Percentiles rank a stretch among this genome's conserved stretches.
phyloP scores from a whole-genome alignment of 495 filamentous ascomycete species.

The Aspergillus egyptiacus region DNA sequence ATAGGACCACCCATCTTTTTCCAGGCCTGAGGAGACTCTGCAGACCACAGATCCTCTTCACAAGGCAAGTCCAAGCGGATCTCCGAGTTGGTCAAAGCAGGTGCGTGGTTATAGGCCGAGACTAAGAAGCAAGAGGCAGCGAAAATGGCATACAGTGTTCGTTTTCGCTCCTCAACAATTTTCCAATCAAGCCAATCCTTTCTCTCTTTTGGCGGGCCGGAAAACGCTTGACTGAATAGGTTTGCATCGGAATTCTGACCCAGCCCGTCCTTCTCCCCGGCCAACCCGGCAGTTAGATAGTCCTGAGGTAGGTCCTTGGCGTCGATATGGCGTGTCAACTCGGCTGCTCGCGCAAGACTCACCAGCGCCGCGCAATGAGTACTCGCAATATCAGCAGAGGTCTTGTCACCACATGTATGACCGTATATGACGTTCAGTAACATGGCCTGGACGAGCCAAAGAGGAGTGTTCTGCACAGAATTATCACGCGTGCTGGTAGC shows the following conservation, averaged over 20 bases:
- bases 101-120: conserved; percentile 86
- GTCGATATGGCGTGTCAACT: conserved; percentile 51
- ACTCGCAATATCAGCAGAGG: conserved; percentile 80
- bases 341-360: conserved; percentile 82
- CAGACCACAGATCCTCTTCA: conserved; percentile 87
- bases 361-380: conserved; percentile 89
- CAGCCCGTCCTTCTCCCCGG: background rate
- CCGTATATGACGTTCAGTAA: conserved; percentile 94
- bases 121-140: conserved; percentile 85
- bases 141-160: conserved; percentile 89
- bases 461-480: conserved; percentile 70
- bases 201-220: conserved; percentile 59
- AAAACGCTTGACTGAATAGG: conserved; percentile 26
- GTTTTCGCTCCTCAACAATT: conserved; percentile 81
- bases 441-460: conserved; percentile 99
- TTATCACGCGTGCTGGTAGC: conserved; percentile 54
- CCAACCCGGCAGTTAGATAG: conserved; percentile 24
- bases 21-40: conserved; percentile 74
- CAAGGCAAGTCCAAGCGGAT: conserved; percentile 87
- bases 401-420: conserved; percentile 90
- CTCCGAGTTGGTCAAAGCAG: conserved; percentile 89
- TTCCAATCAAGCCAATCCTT: conserved; percentile 89
- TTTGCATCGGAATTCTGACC: conserved; percentile 18
- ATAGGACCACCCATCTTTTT: conserved; percentile 64
- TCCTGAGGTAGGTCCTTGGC: conserved; percentile 37